These are phyloP conservation scores for Epicoccum sorghinum DNA, from an alignment of 2,329 filamentous ascomycete genomes.

Conservation along the genomic window DNA sequence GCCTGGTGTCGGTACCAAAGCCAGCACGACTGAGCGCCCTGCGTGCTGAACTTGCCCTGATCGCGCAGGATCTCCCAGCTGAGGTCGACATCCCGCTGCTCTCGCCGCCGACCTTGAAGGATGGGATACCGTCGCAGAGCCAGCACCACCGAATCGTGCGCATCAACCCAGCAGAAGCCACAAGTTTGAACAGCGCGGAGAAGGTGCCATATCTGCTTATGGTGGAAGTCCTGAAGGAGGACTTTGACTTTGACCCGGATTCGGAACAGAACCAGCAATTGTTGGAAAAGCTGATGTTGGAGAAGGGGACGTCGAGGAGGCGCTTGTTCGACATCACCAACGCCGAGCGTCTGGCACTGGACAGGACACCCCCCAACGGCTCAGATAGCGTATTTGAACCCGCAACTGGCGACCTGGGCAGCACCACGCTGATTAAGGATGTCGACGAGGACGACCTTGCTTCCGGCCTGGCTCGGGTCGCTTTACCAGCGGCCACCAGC, in stretches of 20 bases:
- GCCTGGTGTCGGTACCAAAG: constrained; percentile 82
- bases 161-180: constrained; percentile 82
- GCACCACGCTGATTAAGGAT: constrained; percentile 70
- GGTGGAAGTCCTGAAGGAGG: constrained; percentile 80
- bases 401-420: constrained; percentile 77
- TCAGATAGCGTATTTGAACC: constrained; percentile 83
- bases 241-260: constrained; percentile 82
- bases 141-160: constrained; percentile 83
- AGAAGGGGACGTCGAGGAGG: constrained; percentile 64
- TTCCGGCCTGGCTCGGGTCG: constrained; percentile 38
- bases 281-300: constrained; percentile 67
- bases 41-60: constrained; percentile 78
- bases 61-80: constrained; percentile 79
- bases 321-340: constrained; percentile 65
- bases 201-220: constrained; percentile 85
- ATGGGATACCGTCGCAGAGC: constrained; percentile 76
- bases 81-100: constrained; percentile 85
- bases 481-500: constrained; percentile 28
- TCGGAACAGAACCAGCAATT: constrained; percentile 74
- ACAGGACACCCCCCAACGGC: constrained; percentile 53
- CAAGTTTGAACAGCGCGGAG: constrained; percentile 84
- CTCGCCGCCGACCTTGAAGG: constrained; percentile 74
- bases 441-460: constrained; percentile 54
- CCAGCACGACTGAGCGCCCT: constrained; percentile 80
- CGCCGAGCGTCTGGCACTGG: constrained; percentile 57